phyloP scores from a whole-genome alignment of 192 early-diverging fungal genomes.

The Chytriomyces confervae region DNA sequence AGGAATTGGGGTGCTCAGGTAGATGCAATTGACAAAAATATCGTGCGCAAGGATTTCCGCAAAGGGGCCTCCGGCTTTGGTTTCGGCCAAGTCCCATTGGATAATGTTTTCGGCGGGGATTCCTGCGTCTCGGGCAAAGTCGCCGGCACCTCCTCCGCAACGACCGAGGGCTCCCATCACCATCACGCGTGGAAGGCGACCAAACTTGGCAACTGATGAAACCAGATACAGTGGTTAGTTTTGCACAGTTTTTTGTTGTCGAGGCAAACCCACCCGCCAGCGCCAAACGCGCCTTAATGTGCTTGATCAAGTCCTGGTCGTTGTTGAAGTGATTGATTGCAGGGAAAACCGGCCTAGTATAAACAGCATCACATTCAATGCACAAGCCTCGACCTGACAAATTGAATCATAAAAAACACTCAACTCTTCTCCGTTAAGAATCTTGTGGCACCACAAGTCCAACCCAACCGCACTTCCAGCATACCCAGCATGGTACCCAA shows the following conservation, averaged over 20 bases:
- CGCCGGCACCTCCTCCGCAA: conserved; percentile 88
- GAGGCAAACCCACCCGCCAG: conserved; percentile 56
- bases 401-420: neutral
- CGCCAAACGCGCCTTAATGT: conserved; percentile 69
- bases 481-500: conserved; percentile 97
- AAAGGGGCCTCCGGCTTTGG: conserved; percentile 91
- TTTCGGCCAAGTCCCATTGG: conserved; percentile 96
- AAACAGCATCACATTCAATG: neutral
- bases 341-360: conserved; percentile 60
- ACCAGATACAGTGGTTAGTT: neutral
- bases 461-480: conserved; percentile 91
- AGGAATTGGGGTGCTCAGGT: conserved; percentile 88
- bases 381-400: neutral
- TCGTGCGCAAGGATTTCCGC: conserved; percentile 84
- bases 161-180: conserved; percentile 98
- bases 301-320: conserved; percentile 75
- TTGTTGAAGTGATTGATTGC: conserved; percentile 82
- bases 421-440: conserved; percentile 35
- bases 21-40: conserved; percentile 99
- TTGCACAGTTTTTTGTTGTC: no score
- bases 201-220: conserved; percentile 54
- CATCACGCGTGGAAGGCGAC: conserved; percentile 81
- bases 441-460: conserved; percentile 78
- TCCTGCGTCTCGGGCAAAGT: conserved; percentile 80
- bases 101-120: conserved; percentile 87